These are phyloP conservation scores for Candida peoriensis DNA, from an alignment of 805 yeast species.

Conservation along the genomic window DNA sequence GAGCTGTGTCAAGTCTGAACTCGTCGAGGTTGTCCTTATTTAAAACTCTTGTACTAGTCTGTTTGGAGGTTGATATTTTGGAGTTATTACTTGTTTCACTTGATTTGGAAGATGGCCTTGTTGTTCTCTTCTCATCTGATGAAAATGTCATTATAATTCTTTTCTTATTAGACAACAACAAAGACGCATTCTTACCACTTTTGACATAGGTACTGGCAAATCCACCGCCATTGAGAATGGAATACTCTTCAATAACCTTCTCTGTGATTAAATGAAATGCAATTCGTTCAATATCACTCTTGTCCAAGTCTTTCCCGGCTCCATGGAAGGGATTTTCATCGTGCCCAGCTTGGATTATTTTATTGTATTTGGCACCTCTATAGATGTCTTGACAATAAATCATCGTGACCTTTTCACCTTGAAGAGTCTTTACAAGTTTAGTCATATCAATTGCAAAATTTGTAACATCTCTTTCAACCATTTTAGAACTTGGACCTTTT, in stretches of 20 bases:
- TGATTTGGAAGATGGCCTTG: neutral
- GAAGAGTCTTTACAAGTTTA: conserved; percentile 50
- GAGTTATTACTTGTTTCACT: conserved; percentile 6
- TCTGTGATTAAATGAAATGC: conserved; percentile 72
- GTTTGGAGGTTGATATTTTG: conserved; percentile 1
- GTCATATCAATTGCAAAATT: conserved; percentile 54
- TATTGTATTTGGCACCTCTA: conserved; percentile 64
- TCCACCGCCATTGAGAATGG: conserved; percentile 69
- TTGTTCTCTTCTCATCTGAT: conserved; percentile 2
- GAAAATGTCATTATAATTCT: conserved; percentile 49
- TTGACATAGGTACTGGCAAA: conserved; percentile 74
- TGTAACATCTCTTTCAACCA: conserved; percentile 65
- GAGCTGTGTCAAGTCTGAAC: conserved; percentile 21
- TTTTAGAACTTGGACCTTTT: conserved; percentile 35
- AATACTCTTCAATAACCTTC: conserved; percentile 62
- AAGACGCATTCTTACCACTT: conserved; percentile 51
- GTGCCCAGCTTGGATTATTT: conserved; percentile 59
- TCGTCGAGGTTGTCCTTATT: conserved; percentile 10
- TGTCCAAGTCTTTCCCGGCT: conserved; percentile 56
- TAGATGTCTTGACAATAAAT: conserved; percentile 79
- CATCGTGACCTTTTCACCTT: conserved; percentile 61
- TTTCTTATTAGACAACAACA: conserved; percentile 39
- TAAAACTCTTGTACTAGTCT: conserved; percentile 2
- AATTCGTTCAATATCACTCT: conserved; percentile 72
- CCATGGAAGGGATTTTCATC: conserved; percentile 63